A percentile compares a stretch with the other conserved stretches of the same genome.
These are phyloP conservation scores for Kodamaea ohmeri DNA, from an alignment of 1,139 yeast species.

Conservation along the genomic window DNA sequence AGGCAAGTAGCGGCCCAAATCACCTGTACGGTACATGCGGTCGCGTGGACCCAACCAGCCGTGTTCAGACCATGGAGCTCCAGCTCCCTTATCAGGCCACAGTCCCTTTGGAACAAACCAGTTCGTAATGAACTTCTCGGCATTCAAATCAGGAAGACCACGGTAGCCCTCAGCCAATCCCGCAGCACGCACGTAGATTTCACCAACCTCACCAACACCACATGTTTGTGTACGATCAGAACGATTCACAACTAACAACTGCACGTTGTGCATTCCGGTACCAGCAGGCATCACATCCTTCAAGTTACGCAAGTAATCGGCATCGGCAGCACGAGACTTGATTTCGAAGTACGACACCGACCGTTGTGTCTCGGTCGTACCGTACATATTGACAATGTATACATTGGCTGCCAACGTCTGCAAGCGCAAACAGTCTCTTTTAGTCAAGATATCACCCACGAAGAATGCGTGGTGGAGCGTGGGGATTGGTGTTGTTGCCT, in stretches of 20 bases:
- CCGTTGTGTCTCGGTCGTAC: constrained; percentile 98
- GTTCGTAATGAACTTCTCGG: constrained; percentile 80
- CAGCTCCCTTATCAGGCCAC: constrained; percentile 58
- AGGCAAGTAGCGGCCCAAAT: constrained; percentile 91
- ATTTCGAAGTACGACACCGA: constrained; percentile 94
- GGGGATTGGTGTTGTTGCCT: constrained; percentile 89
- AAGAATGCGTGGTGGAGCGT: constrained; percentile 92
- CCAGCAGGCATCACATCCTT: constrained; percentile 99
- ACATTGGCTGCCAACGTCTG: constrained; percentile 91
- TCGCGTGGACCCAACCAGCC: constrained; percentile 94
- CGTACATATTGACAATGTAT: constrained; percentile 94
- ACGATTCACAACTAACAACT: constrained; percentile 88
- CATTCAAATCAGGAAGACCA: constrained; percentile 83
- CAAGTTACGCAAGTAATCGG: constrained; percentile 73
- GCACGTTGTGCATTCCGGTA: constrained; percentile 94
- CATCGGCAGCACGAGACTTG: constrained; percentile 65
- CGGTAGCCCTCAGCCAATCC: constrained; percentile 97
- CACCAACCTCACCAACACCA: constrained; percentile 99
- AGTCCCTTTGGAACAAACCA: constrained; percentile 73
- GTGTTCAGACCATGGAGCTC: constrained; percentile 70
- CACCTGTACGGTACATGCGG: constrained; percentile 94
- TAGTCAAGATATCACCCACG: constrained; percentile 95
- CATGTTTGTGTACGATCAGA: constrained; percentile 84
- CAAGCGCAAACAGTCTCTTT: constrained; percentile 90
- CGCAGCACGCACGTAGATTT: constrained; percentile 95